Evolutionary conservation across 2,329 filamentous ascomycete species (phyloP).

Genomic region (Penicillium italicum): DNA sequence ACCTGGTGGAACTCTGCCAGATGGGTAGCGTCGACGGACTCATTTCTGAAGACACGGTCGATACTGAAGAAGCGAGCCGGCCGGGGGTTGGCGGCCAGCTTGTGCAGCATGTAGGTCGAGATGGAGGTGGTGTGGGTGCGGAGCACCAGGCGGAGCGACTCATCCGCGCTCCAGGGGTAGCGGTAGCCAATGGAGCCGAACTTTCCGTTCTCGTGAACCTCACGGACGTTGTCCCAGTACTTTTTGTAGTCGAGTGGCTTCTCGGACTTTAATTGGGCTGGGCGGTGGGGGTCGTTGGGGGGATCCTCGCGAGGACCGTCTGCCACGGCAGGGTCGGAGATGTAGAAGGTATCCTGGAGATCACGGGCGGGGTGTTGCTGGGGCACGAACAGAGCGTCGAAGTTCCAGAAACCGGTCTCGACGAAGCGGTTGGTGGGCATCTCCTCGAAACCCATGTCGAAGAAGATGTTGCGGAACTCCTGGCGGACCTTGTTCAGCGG

Average conservation of each 20-base stretch:
- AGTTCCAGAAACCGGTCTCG: conserved; percentile 99
- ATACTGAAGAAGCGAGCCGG: conserved; percentile 98
- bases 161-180: conserved; percentile 86
- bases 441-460: conserved; percentile 97
- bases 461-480: conserved; percentile 97
- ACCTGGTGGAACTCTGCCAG: conserved; percentile 98
- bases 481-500: conserved; percentile 86
- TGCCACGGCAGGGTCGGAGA: conserved; percentile 77
- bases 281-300: conserved; percentile 37
- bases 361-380: conserved; percentile 98
- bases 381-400: conserved; percentile 92
- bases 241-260: conserved; percentile 65
- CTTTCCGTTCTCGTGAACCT: conserved; percentile 85
- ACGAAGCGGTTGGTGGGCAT: conserved; percentile 95
- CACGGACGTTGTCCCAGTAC: conserved; percentile 83
- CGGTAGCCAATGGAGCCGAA: conserved; percentile 95
- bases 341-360: conserved; percentile 97
- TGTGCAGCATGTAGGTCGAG: conserved; percentile 85
- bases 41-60: conserved; percentile 96
- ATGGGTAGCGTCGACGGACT: conserved; percentile 95
- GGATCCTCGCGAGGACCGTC: conserved; percentile 62
- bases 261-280: conserved; percentile 33
- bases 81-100: conserved; percentile 76
- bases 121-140: conserved; percentile 95
- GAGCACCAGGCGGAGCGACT: conserved; percentile 81